These are phyloP conservation scores for Crataegus laevigata DNA, from an alignment of 306 rosid genomes.

Conservation along the genomic window DNA sequence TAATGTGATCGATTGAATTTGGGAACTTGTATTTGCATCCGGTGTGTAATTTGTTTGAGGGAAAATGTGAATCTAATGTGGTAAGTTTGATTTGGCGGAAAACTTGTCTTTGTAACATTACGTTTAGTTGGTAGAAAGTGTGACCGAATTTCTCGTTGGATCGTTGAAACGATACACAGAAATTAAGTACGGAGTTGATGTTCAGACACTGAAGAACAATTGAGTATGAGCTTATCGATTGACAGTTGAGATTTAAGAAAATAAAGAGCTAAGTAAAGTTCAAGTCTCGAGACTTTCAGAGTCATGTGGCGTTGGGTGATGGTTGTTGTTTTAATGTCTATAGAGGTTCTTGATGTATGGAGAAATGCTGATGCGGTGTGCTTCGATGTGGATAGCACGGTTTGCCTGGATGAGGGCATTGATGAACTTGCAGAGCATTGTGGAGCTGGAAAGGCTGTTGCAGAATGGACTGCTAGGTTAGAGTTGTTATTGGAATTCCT, in stretches of 20 bases:
- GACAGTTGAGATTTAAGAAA: not conserved
- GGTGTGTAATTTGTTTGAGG: not conserved
- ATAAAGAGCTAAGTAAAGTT: not conserved
- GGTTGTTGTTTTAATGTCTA: not conserved
- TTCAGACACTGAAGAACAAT: not conserved
- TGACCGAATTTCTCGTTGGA: not conserved
- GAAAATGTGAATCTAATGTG: not conserved
- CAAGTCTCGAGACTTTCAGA: not conserved
- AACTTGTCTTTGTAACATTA: not conserved
- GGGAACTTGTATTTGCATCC: not conserved
- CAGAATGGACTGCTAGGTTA: slow-evolving; percentile 94
- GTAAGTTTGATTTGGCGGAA: not conserved
- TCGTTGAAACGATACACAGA: not conserved
- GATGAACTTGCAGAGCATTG: slow-evolving; percentile 92
- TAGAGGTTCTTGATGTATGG: slow-evolving; percentile 24
- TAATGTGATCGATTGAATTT: not conserved
- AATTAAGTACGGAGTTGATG: not conserved
- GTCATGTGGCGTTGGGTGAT: not conserved
- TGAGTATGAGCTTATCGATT: not conserved
- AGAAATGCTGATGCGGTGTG: slow-evolving; percentile 31
- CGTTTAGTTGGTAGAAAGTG: not conserved
- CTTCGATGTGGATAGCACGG: slow-evolving; percentile 56
- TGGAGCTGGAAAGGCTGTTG: slow-evolving; percentile 94
- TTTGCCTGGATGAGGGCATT: slow-evolving; percentile 85
- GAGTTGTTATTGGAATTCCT: not conserved